A percentile compares a stretch with the other conserved stretches of the same genome.
phyloP scores from a whole-genome alignment of 2,329 filamentous ascomycete genomes.

The Helicocarpus griseus region DNA sequence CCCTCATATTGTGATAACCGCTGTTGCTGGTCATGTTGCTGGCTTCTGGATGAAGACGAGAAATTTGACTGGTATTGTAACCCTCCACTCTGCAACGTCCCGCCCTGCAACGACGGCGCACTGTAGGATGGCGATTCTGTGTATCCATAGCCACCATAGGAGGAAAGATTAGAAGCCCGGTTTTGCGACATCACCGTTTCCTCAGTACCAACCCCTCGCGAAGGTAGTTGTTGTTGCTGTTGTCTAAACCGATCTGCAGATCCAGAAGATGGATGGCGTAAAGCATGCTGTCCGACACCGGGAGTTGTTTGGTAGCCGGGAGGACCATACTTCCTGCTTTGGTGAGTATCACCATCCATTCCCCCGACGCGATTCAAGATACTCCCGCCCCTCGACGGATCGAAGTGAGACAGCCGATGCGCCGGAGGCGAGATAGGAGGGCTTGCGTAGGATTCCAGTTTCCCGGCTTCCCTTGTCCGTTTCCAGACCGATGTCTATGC shows the following conservation, averaged over 20 bases:
- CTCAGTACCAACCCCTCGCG: constrained; percentile 21
- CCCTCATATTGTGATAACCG: constrained; percentile 47
- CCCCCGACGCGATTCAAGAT: constrained; percentile 46
- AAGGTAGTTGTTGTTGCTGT: constrained; percentile 21
- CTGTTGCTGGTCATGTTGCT: constrained; percentile 42
- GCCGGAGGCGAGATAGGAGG: constrained; percentile 56
- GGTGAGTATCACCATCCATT: constrained; percentile 70
- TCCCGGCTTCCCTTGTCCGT: constrained; percentile 30
- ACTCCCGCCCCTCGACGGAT: constrained; percentile 49
- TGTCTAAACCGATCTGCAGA: constrained; percentile 35
- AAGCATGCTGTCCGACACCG: constrained; percentile 40
- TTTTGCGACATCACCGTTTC: constrained; percentile 26
- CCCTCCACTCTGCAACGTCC: constrained; percentile 40
- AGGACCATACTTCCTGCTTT: constrained; percentile 66
- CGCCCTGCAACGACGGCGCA: constrained; percentile 41
- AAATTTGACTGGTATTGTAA: constrained; percentile 62
- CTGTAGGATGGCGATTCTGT: constrained; percentile 45
- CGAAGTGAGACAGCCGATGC: constrained; percentile 47
- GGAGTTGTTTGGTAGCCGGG: constrained; percentile 47
- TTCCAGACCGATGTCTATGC: neutral
- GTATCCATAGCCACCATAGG: constrained; percentile 44
- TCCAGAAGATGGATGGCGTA: constrained; percentile 42
- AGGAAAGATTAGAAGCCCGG: constrained; percentile 26
- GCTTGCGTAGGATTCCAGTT: constrained; percentile 56
- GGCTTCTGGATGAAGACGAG: constrained; percentile 38